Evolutionary conservation across 768 basidiomycete genomes (phyloP).

Genomic region (Lactarius trivialis): DNA sequence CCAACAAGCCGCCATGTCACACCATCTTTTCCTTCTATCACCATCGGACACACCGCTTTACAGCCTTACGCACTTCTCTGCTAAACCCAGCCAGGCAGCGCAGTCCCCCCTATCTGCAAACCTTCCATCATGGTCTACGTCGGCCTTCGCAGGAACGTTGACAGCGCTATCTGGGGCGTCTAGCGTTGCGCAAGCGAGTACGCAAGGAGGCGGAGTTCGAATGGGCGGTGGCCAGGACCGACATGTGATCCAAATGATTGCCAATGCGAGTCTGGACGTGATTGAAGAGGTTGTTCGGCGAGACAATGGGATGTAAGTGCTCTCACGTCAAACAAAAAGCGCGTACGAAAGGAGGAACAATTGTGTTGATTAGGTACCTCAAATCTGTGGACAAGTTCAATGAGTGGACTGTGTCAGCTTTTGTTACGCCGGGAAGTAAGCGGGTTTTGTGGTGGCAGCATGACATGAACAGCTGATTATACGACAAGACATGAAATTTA

Average conservation of each 20-base stretch:
- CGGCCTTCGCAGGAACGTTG: conserved; percentile 83
- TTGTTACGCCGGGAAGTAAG: conserved; percentile 93
- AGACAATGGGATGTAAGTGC: conserved; percentile 70
- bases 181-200: conserved; percentile 57
- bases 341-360: conserved; percentile 10
- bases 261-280: conserved; percentile 91
- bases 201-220: conserved; percentile 54
- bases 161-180: conserved; percentile 84
- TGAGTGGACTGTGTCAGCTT: conserved; percentile 97
- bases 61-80: conserved; percentile 74
- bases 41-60: conserved; percentile 85
- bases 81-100: conserved; percentile 55
- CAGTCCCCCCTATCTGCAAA: conserved; percentile 73
- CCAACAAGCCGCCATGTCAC: conserved; percentile 50
- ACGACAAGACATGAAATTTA: conserved; percentile 82
- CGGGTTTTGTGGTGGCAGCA: conserved; percentile 9
- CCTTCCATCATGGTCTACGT: conserved; percentile 85
- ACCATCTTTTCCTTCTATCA: conserved; percentile 79
- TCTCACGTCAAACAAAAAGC: background rate
- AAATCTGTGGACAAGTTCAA: conserved; percentile 96
- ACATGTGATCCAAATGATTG: conserved; percentile 98
- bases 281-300: conserved; percentile 89
- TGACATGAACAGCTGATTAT: conserved; percentile 17
- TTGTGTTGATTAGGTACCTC: conserved; percentile 67
- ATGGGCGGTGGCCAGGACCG: conserved; percentile 80